Conservation (phyloP, 2,329 filamentous ascomycete species). For the Trichophyton benhamiae region DNA sequence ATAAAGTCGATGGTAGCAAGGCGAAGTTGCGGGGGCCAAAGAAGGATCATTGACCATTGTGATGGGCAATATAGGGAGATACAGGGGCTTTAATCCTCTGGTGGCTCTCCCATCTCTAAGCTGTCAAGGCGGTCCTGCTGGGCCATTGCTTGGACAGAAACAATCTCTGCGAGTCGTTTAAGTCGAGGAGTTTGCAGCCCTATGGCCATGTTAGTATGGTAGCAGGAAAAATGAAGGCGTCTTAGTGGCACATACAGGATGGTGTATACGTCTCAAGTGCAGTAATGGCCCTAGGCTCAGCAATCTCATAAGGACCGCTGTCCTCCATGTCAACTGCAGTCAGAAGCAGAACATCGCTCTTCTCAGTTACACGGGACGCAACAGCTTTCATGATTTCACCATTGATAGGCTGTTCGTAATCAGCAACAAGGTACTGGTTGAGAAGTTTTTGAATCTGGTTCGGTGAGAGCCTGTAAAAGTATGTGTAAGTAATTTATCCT, state of each 20-base stretch:
- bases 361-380: constrained; percentile 90
- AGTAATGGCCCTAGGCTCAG: constrained; percentile 88
- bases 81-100: constrained; percentile 6
- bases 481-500: constrained; percentile 5
- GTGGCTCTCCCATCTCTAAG: constrained; percentile 19
- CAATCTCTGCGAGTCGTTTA: constrained; percentile 95
- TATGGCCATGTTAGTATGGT: constrained; percentile 25
- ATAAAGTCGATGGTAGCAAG: not conserved
- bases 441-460: constrained; percentile 98
- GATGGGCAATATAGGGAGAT: not conserved
- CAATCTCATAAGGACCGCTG: constrained; percentile 95
- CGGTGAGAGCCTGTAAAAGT: constrained; percentile 63
- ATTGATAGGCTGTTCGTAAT: constrained; percentile 98
- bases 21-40: not conserved
- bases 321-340: constrained; percentile 98
- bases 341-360: constrained; percentile 88
- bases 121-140: constrained; percentile 75
- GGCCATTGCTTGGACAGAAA: constrained; percentile 88
- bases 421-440: constrained; percentile 95
- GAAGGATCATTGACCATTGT: not conserved
- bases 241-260: constrained; percentile 57
- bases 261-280: constrained; percentile 96
- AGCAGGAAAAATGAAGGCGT: not conserved
- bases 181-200: constrained; percentile 92
- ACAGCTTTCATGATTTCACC: constrained; percentile 99